Evolutionary conservation across 495 filamentous ascomycete species (phyloP), one percentile per base, ranked within the genome.

Genomic region (Aspergillus bertholletiae): DNA sequence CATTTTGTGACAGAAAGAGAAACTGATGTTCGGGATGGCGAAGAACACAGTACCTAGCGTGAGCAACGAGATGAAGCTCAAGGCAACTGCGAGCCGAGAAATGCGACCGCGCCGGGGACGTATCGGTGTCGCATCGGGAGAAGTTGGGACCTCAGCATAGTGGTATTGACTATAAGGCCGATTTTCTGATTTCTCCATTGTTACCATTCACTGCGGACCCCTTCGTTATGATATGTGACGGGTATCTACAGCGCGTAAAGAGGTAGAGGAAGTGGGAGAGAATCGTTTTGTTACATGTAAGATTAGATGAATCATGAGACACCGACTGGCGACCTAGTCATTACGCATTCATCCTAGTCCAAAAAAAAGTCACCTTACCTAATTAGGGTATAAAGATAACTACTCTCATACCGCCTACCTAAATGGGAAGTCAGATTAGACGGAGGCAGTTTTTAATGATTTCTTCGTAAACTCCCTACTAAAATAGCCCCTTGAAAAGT

Each of bases 21-120:
- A 21, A 12, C 43, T 55, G 35, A 52, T 12, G 27, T 24, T 51
- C 12, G 47, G 35, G 44, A 53, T 23, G 1, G 35, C 11, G 18
- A 62, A 11, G 54, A 30, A 53, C 61, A 59, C 6, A 18, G 18
- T 21, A 45, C 48, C 61, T 21, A 71, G 51, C 32, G 63, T 30
- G 35, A 70, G 39, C 20, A 66, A 64, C 23, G 57, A 61, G n/a
- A 69, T 23, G 17, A 58, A 55, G 17, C 60, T 54, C 21, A 62
- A 30, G 26, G 60, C 59, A 23, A 56, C 54, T 22, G 54, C 46
- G 35, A 56, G 45, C 13, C 56, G 53, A 22, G 24, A 7, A 39
- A 63, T 11, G 15, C 60, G 64, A 54, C 56, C 51, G 56, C 58
- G 60, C 53, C 53, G 54, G 26, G 63, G 12, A 18, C 50, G 34